Evolutionary conservation across 345 rosid genomes (phyloP), one percentile per base, ranked within the genome.

Genomic region (Raphanus raphanistrum): DNA sequence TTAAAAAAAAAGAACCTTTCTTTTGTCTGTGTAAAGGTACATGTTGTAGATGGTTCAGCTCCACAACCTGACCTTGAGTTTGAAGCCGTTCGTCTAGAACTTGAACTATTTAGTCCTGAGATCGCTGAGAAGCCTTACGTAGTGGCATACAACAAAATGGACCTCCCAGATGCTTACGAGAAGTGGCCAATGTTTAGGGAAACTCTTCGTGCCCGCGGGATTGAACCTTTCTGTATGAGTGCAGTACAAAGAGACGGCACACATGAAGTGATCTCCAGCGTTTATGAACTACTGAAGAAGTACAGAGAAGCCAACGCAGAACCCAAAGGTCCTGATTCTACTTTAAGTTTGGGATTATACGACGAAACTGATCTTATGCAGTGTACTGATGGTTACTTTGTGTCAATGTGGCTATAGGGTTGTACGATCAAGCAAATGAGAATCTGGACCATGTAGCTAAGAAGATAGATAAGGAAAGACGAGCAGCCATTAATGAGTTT

Each of bases 61-160:
- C 86, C 79, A 57, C 94, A 95, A 82, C 92, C 97, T 72, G 97
- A 89, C 66, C 78, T 88, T 65, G 99, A 95, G 83, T 91, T 88
- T 77, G 98, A 91, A 83, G 97, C 93, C 41, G 89, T 95, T 80
- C 94, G 97, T 62, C 97, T 95, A 2, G 99, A 95, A 85, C 86
- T 95, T 63, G 98, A 95, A 82, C 61, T 92, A 80, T 92, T 95
- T 69, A 88, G 88, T 81, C 99, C 98, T 65, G 96, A 90, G 72
- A 65, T 90, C 27, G 89, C 94, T 17, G 96, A 85, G 76, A 92
- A 92, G 84, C 97, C 98, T 41, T 92, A 80, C 21, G 48, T 90
- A 60, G 94, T 92, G 83, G 97, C 97, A 45, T 90, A 65, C 77
- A 95, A 88, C 86, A 92, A 95, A 84, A 90, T 92, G 92, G 99